phyloP scores from a whole-genome alignment of 371 early-diverging fungal species.

The Mortierella sp. region DNA sequence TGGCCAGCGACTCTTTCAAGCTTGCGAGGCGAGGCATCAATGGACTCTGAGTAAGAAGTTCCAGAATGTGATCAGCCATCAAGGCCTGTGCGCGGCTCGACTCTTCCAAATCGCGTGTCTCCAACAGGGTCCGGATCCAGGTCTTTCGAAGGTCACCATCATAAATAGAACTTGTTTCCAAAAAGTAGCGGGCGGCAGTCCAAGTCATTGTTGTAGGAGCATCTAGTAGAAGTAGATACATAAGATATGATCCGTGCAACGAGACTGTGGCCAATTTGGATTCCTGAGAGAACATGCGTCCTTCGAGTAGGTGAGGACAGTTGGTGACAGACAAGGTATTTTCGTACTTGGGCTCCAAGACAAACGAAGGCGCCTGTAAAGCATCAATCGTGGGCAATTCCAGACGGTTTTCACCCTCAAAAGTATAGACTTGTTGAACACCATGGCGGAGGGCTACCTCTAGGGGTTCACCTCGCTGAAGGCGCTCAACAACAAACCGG shows the following conservation, averaged over 20 bases:
- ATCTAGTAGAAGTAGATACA: constrained; percentile 59
- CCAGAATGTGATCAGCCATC: constrained; percentile 46
- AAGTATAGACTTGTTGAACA: constrained; percentile 69
- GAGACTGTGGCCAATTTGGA: constrained; percentile 69
- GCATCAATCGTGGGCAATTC: constrained; percentile 28
- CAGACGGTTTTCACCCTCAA: constrained; percentile 35
- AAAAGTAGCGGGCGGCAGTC: constrained; percentile 68
- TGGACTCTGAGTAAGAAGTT: constrained; percentile 29
- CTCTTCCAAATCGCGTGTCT: constrained; percentile 32
- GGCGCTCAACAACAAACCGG: constrained; percentile 71
- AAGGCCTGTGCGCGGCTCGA: constrained; percentile 40
- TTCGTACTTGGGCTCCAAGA: constrained; percentile 22
- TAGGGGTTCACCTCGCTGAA: constrained; percentile 76
- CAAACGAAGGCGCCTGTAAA: constrained; percentile 43
- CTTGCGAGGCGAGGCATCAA: constrained; percentile 37
- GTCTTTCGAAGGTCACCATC: constrained; percentile 63
- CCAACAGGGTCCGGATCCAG: constrained; percentile 66
- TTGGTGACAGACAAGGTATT: constrained; percentile 62
- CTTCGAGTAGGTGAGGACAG: constrained; percentile 69
- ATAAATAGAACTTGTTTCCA: constrained; percentile 64
- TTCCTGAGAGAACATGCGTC: constrained; percentile 67
- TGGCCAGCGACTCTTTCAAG: constrained; percentile 33
- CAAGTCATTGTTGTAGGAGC: constrained; percentile 55
- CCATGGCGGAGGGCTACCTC: constrained; percentile 64
- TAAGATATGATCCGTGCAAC: constrained; percentile 72